These are phyloP conservation scores for Cyclanthera cordifolia DNA, from an alignment of 306 rosid species.

Conservation along the genomic window DNA sequence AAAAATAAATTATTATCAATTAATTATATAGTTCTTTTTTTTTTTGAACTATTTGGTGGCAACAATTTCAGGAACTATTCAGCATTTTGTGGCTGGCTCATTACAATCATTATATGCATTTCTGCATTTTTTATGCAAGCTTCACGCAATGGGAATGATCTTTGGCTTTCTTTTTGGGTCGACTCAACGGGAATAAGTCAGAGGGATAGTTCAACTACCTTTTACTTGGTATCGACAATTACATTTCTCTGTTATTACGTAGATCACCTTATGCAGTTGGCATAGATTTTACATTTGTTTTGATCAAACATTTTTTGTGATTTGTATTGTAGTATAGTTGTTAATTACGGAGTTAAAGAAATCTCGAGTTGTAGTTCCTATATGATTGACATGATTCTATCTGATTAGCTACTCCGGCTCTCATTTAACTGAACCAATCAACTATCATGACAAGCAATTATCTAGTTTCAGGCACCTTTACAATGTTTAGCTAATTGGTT, in stretches of 20 bases:
- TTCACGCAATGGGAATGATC: slow-evolving; percentile 89
- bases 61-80: slow-evolving; percentile 58
- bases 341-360: background rate
- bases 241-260: background rate
- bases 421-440: background rate
- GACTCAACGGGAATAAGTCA: slow-evolving; percentile 53
- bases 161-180: slow-evolving; percentile 95
- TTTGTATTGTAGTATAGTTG: background rate
- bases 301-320: background rate
- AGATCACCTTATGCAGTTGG: background rate
- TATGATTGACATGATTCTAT: background rate
- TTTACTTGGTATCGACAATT: slow-evolving; percentile 52
- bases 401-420: background rate
- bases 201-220: slow-evolving; percentile 50
- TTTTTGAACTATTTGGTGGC: slow-evolving; percentile 4
- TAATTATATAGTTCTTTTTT: background rate
- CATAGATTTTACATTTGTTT: slow-evolving; percentile 1
- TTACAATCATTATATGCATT: slow-evolving; percentile 48
- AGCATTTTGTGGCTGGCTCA: slow-evolving; percentile 58
- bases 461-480: background rate
- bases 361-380: background rate
- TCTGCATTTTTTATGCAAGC: slow-evolving; percentile 94
- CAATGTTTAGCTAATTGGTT: background rate
- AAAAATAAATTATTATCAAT: background rate
- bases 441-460: background rate